phyloP scores from a whole-genome alignment of 148 eudicot genomes.

The Rhododendron mucronatum region DNA sequence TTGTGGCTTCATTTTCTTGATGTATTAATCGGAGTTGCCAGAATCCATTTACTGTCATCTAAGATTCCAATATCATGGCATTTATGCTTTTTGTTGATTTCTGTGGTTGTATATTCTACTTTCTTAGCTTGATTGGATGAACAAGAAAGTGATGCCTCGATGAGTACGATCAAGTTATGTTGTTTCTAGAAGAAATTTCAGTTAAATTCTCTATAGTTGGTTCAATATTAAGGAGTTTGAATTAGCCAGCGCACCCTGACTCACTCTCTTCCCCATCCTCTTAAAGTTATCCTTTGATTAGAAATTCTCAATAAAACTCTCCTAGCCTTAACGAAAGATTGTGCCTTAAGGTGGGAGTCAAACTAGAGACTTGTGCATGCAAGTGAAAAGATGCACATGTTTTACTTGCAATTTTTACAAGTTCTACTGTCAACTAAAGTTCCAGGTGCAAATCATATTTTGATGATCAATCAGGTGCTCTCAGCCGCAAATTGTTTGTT shows the following conservation, averaged over 20 bases:
- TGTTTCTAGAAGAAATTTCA: not conserved
- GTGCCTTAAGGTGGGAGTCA: too few species aligned
- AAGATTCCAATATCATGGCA: not conserved
- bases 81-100: not conserved
- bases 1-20: slow-evolving; percentile 4
- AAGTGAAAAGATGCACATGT: not conserved
- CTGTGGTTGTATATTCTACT: not conserved
- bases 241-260: not conserved
- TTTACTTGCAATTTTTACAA: not conserved
- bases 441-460: not conserved
- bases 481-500: not conserved
- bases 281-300: too few species aligned
- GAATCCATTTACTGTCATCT: not conserved
- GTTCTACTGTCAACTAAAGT: not conserved
- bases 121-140: slow-evolving; percentile 1
- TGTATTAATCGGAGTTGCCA: not conserved
- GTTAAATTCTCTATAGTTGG: not conserved
- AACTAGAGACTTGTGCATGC: too few species aligned
- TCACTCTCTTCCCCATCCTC: too few species aligned
- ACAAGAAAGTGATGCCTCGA: not conserved
- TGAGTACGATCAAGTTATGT: not conserved
- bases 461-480: not conserved
- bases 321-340: too few species aligned
- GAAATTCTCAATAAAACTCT: too few species aligned
- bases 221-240: not conserved